A percentile compares a stretch with the other conserved stretches of the same genome.
Evolutionary conservation across 441 rosid species (phyloP).

Genomic region (Biscutella laevigata): DNA sequence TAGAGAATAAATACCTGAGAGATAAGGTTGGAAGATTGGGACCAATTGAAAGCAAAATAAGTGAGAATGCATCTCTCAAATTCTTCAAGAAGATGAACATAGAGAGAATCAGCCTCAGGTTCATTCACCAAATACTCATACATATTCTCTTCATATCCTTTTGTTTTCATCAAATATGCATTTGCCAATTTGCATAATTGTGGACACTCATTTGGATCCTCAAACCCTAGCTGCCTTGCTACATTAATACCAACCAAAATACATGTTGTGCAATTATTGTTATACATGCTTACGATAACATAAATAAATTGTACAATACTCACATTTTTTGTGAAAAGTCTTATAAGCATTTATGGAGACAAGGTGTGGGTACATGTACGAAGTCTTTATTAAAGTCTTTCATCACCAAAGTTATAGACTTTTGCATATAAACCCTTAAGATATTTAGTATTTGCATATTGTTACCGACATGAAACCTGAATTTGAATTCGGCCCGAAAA

Average conservation of each 20-base stretch:
- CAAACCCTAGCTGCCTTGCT: slow-evolving; percentile 74
- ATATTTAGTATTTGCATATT: no score
- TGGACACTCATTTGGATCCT: slow-evolving; percentile 56
- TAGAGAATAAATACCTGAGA: no score
- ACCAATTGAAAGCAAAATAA: slow-evolving; percentile 80
- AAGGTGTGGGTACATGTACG: neutral
- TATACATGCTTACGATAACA: neutral
- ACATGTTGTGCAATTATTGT: neutral
- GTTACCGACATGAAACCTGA: no score
- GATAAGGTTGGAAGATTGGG: slow-evolving; percentile 43
- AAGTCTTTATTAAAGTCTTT: neutral
- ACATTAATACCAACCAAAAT: neutral
- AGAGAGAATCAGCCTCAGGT: slow-evolving; percentile 41
- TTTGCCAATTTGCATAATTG: slow-evolving; percentile 55
- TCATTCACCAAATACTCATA: slow-evolving; percentile 40
- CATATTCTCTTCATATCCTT: slow-evolving; percentile 48
- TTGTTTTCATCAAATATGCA: slow-evolving; percentile 40
- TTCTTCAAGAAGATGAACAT: slow-evolving; percentile 52
- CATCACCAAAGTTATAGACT: neutral
- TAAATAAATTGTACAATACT: neutral
- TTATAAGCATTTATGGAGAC: neutral
- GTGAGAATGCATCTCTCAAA: slow-evolving; percentile 62
- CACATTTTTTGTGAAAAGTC: neutral
- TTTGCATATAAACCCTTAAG: neutral
- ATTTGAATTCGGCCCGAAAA: no score